Conservation (phyloP, 345 rosid species). For the Arabidopsis suecica region DNA sequence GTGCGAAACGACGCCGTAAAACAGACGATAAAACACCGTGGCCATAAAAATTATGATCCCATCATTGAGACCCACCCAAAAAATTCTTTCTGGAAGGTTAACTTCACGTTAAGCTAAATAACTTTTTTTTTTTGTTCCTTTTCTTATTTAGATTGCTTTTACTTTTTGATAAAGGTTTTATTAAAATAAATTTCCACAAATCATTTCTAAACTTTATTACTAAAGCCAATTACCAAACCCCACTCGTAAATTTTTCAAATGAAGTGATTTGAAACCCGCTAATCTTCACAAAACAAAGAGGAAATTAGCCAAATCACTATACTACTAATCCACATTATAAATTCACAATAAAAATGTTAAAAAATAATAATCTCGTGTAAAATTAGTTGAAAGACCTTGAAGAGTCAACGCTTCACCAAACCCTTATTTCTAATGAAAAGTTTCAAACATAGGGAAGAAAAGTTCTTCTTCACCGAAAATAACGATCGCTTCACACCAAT, state of each 20-base stretch:
- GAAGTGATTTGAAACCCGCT: background rate
- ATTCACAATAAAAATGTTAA: too few species aligned
- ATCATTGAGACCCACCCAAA: conserved; percentile 12
- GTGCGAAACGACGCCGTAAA: conserved; percentile 14
- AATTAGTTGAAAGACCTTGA: background rate
- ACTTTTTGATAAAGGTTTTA: background rate
- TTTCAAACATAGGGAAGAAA: conserved; percentile 7
- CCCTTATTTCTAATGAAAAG: background rate
- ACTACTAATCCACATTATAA: too few species aligned
- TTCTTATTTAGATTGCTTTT: background rate
- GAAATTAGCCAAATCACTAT: background rate
- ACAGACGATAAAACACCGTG: background rate
- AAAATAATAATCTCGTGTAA: background rate
- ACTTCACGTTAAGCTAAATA: background rate
- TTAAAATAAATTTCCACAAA: background rate
- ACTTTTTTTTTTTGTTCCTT: too few species aligned
- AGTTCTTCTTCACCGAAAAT: conserved; percentile 36
- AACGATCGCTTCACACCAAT: conserved; percentile 1
- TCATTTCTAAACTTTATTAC: background rate
- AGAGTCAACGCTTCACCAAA: conserved; percentile 37
- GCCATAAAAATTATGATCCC: background rate
- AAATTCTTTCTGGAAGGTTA: conserved; percentile 17
- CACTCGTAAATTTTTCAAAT: background rate
- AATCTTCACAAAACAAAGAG: conserved; percentile 18
- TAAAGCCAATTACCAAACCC: conserved; percentile 1